Evolutionary conservation across 108 stramenopile genomes (phyloP).

Genomic region (Epithemia pelagica): DNA sequence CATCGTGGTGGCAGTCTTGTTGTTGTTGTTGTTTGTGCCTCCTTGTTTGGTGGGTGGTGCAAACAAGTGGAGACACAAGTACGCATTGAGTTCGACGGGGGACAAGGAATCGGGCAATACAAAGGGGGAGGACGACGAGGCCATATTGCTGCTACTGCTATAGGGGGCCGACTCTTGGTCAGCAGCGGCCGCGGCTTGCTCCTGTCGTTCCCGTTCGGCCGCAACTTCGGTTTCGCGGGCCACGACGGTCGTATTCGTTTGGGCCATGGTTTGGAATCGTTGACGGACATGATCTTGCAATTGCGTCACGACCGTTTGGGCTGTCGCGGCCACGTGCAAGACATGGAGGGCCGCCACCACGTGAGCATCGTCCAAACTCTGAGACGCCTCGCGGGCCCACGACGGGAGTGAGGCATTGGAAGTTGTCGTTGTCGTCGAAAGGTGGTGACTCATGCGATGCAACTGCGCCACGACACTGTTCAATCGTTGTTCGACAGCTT

Average conservation of each 20-base stretch:
- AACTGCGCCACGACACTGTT: background rate
- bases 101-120: slow-evolving; percentile 62
- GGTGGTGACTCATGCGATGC: background rate
- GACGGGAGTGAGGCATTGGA: slow-evolving; percentile 13
- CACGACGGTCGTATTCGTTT: slow-evolving; percentile 30
- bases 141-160: background rate
- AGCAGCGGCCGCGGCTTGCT: background rate
- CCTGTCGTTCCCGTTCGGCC: background rate
- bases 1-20: slow-evolving; percentile 28
- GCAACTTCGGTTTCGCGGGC: slow-evolving; percentile 16
- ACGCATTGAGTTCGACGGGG: slow-evolving; percentile 57
- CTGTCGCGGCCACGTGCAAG: slow-evolving; percentile 59
- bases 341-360: slow-evolving; percentile 70
- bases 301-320: slow-evolving; percentile 34
- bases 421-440: slow-evolving; percentile 41
- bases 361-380: slow-evolving; percentile 69
- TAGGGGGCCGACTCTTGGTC: background rate
- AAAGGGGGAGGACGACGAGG: slow-evolving; percentile 10
- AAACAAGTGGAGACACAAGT: slow-evolving; percentile 19
- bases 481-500: slow-evolving; percentile 44
- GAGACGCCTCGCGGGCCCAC: no score
- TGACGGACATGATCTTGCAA: slow-evolving; percentile 56
- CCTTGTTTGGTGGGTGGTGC: slow-evolving; percentile 8
- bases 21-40: slow-evolving; percentile 6
- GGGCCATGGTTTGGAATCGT: slow-evolving; percentile 39